Conservation (phyloP, 1,139 yeast species). For the Yamadazyma triangularis region DNA sequence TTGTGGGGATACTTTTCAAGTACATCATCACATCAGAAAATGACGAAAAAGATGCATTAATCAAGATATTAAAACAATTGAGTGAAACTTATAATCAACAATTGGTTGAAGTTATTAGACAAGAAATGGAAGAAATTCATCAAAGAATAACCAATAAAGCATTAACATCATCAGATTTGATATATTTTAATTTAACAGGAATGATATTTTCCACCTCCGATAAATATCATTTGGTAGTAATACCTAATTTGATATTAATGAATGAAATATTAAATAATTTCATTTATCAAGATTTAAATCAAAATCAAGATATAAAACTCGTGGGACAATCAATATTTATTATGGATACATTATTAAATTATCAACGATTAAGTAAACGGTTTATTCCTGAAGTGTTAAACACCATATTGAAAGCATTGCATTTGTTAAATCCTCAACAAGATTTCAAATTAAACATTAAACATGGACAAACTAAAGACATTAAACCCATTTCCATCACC, state of each 20-base stretch:
- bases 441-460: not conserved
- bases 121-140: constrained; percentile 42
- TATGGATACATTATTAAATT: constrained; percentile 60
- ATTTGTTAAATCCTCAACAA: constrained; percentile 4
- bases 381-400: constrained; percentile 72
- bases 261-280: constrained; percentile 54
- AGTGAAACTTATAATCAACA: constrained; percentile 64
- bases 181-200: constrained; percentile 70
- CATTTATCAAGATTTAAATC: constrained; percentile 36
- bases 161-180: constrained; percentile 51
- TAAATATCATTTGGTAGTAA: constrained; percentile 86
- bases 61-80: constrained; percentile 52
- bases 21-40: constrained; percentile 43
- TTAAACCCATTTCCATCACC: constrained; percentile 8
- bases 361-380: constrained; percentile 78
- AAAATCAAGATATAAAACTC: constrained; percentile 5
- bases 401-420: constrained; percentile 17
- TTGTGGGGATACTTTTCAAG: constrained; percentile 62
- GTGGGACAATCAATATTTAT: constrained; percentile 50
- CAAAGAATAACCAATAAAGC: constrained; percentile 30
- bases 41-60: constrained; percentile 21
- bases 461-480: constrained; percentile 1
- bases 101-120: constrained; percentile 46
- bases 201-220: constrained; percentile 88
- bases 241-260: constrained; percentile 75